phyloP scores from a whole-genome alignment of 2,329 filamentous ascomycete genomes.

The Beauveria asiatica region DNA sequence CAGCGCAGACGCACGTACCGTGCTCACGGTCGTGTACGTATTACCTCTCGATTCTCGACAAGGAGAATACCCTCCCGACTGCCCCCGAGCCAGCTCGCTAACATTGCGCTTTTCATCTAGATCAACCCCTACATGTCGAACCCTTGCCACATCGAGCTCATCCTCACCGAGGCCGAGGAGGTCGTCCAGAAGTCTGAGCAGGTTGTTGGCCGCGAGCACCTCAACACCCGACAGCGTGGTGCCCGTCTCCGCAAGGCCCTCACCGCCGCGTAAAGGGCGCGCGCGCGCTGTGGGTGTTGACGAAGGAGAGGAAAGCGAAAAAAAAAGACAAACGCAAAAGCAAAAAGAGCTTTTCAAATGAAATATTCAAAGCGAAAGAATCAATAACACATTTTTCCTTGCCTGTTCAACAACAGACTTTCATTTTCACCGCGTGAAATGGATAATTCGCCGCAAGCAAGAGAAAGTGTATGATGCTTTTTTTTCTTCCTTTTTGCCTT shows the following conservation, averaged over 20 bases:
- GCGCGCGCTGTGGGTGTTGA: background rate
- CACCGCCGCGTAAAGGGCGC: slow-evolving; percentile 50
- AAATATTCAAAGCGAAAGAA: slow-evolving; percentile 10
- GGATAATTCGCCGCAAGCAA: slow-evolving; percentile 6
- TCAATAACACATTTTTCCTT: slow-evolving; percentile 10
- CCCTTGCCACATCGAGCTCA: slow-evolving; percentile 99
- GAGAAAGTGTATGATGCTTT: background rate
- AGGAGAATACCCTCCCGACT: background rate
- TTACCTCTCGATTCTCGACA: background rate
- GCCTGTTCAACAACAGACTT: slow-evolving; percentile 7
- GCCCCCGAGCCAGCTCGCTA: background rate
- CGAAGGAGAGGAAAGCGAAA: background rate
- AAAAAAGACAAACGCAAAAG: background rate
- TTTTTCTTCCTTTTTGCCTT: background rate
- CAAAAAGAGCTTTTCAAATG: slow-evolving; percentile 13
- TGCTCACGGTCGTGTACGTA: slow-evolving; percentile 98
- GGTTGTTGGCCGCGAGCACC: slow-evolving; percentile 57
- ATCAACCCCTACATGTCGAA: slow-evolving; percentile 99
- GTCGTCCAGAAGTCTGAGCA: slow-evolving; percentile 91
- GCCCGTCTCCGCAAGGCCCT: slow-evolving; percentile 55
- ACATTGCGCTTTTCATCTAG: slow-evolving; percentile 36
- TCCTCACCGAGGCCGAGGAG: slow-evolving; percentile 97
- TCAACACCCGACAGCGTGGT: slow-evolving; percentile 91
- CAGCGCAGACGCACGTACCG: slow-evolving; percentile 98
- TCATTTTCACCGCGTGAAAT: background rate